A percentile compares a stretch with the other conserved stretches of the same genome.
Evolutionary conservation across 1,284 basidiomycete genomes (phyloP).

Genomic region (Puccinia hordei): DNA sequence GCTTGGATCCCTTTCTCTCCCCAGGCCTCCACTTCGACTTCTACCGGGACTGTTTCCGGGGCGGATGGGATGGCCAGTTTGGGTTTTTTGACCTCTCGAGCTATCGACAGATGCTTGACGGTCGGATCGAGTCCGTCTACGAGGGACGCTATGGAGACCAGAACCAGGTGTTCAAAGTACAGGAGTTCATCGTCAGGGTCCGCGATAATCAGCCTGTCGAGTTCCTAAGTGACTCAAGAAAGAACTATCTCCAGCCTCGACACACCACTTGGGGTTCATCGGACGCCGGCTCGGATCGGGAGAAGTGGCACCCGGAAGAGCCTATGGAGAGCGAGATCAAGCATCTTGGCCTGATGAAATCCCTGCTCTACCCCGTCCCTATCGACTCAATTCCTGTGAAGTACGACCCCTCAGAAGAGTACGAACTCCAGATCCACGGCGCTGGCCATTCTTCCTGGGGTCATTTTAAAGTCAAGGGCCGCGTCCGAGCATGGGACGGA

Average conservation of each 20-base stretch:
- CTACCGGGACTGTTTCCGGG: conserved; percentile 55
- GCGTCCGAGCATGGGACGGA: conserved; percentile 57
- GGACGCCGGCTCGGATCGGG: neutral
- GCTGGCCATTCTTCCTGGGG: conserved; percentile 59
- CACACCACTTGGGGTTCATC: neutral
- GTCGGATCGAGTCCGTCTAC: conserved; percentile 56
- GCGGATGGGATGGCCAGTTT: conserved; percentile 58
- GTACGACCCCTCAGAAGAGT: conserved; percentile 8
- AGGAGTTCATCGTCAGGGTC: conserved; percentile 55
- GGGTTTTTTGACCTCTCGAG: conserved; percentile 58
- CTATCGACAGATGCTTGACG: conserved; percentile 58
- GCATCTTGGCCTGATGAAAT: conserved; percentile 7
- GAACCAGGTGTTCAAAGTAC: conserved; percentile 58
- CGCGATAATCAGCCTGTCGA: conserved; percentile 16
- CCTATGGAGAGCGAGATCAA: conserved; percentile 33
- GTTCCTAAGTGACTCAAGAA: conserved; percentile 51
- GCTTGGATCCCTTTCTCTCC: conserved; percentile 52
- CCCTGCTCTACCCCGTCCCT: neutral
- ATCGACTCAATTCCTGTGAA: neutral
- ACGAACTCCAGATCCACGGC: conserved; percentile 25
- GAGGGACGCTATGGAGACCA: conserved; percentile 59
- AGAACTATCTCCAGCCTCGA: conserved; percentile 50
- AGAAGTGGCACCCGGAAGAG: neutral
- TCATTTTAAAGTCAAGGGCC: conserved; percentile 56
- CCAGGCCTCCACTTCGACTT: conserved; percentile 55